Percentiles rank a stretch among this genome's conserved stretches.
These are phyloP conservation scores for Calendula officinalis DNA, from an alignment of 129 eudicot genomes.

Conservation along the genomic window DNA sequence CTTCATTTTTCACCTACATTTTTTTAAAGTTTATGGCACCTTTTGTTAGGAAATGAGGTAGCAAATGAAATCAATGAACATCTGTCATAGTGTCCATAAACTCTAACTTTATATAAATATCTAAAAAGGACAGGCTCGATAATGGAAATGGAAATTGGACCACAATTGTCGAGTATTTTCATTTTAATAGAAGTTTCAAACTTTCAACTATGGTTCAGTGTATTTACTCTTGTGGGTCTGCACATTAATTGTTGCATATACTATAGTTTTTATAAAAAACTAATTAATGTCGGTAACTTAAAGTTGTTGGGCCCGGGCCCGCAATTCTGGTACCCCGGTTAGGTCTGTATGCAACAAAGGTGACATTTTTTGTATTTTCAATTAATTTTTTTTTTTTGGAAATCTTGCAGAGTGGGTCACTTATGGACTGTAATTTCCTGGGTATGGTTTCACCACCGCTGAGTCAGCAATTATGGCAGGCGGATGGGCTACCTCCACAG, in stretches of 20 bases:
- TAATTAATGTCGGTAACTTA: conserved; percentile 23
- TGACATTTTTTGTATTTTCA: conserved; percentile 20
- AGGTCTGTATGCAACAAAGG: conserved; percentile 20
- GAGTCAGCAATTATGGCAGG: conserved; percentile 55
- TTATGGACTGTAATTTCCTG: conserved; percentile 47
- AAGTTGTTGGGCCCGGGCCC: conserved; percentile 26
- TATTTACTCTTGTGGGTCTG: conserved; percentile 38
- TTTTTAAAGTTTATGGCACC: conserved; percentile 19
- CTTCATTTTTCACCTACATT: conserved; percentile 6
- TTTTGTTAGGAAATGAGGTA: conserved; percentile 7
- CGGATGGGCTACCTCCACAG: conserved; percentile 52
- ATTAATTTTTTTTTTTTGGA: conserved; percentile 15
- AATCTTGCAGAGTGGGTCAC: conserved; percentile 54
- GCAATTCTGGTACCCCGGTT: conserved; percentile 1
- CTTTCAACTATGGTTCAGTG: conserved; percentile 24
- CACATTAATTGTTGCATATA: conserved; percentile 27
- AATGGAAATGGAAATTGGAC: conserved; percentile 30
- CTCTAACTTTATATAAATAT: conserved; percentile 9
- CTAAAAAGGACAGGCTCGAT: conserved; percentile 19
- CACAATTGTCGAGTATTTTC: conserved; percentile 31
- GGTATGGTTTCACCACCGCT: conserved; percentile 54
- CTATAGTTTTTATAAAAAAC: conserved; percentile 17
- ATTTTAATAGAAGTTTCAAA: conserved; percentile 16
- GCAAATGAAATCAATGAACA: conserved; percentile 28
- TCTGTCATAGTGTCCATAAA: conserved; percentile 29